Evolutionary conservation across 352 stramenopile genomes (phyloP).

Genomic region (Globisporangium acanthophoron): DNA sequence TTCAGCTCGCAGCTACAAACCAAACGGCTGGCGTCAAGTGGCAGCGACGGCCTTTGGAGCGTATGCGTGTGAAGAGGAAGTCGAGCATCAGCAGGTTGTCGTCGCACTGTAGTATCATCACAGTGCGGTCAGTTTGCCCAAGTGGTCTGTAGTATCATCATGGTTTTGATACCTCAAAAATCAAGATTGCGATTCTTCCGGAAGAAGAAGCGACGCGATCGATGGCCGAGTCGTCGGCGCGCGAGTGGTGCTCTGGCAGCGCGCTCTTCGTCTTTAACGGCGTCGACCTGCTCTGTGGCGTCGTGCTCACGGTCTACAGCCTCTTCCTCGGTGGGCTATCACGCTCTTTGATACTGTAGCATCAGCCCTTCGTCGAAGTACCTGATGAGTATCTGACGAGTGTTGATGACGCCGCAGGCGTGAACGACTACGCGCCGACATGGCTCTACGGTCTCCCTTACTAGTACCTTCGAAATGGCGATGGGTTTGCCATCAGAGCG

Average conservation of each 20-base stretch:
- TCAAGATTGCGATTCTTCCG: not conserved
- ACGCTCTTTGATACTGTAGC: too few relatives aligned
- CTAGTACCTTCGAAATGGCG: too few relatives aligned
- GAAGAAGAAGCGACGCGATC: not conserved
- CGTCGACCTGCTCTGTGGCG: constrained; percentile 61
- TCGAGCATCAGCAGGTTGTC: too few relatives aligned
- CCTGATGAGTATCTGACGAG: too few relatives aligned
- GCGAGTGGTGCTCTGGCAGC: constrained; percentile 41
- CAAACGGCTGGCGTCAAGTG: too few relatives aligned
- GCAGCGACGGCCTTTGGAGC: too few relatives aligned
- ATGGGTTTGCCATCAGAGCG: not conserved
- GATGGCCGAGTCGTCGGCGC: constrained; percentile 9
- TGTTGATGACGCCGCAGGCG: constrained; percentile 13
- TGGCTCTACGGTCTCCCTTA: constrained; percentile 55
- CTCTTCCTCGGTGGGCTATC: constrained; percentile 41
- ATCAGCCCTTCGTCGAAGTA: too few relatives aligned
- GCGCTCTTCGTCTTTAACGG: constrained; percentile 78
- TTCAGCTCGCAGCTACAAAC: too few relatives aligned
- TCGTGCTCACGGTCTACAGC: constrained; percentile 54
- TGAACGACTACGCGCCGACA: constrained; percentile 57
- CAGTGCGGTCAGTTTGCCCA: too few relatives aligned
- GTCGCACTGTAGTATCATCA: too few relatives aligned
- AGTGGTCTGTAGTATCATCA: too few relatives aligned
- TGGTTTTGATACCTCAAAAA: not conserved
- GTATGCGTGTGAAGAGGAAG: too few relatives aligned